A percentile compares a stretch with the other conserved stretches of the same genome.
Evolutionary conservation across 1,284 basidiomycete genomes (phyloP).

Genomic region (Leccinum proliferum): DNA sequence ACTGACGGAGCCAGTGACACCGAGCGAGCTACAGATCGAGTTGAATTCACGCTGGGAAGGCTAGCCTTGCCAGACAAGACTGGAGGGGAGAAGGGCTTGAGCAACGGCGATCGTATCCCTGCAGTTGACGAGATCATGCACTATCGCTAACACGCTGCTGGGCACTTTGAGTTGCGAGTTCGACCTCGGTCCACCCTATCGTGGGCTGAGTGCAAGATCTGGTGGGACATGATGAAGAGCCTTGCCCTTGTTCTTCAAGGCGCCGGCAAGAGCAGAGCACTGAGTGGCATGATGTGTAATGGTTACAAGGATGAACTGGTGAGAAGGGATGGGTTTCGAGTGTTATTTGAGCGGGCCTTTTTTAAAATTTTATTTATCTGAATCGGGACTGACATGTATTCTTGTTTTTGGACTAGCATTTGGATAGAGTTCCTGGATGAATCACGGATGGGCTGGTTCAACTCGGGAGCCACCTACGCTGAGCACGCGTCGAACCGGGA

Average conservation of each 20-base stretch:
- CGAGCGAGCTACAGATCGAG: constrained; percentile 42
- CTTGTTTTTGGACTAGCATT: no score
- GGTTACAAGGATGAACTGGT: constrained; percentile 29
- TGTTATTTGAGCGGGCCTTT: neutral
- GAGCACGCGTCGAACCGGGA: no score
- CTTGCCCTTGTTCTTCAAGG: constrained; percentile 45
- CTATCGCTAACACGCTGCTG: constrained; percentile 48
- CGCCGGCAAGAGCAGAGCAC: constrained; percentile 53
- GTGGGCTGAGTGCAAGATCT: neutral
- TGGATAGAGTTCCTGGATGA: no score
- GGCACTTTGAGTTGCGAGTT: constrained; percentile 43
- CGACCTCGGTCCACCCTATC: constrained; percentile 41
- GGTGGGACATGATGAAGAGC: neutral
- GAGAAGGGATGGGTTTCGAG: neutral
- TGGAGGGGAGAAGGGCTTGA: constrained; percentile 18
- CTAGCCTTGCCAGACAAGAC: constrained; percentile 45
- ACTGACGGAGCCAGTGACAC: constrained; percentile 31
- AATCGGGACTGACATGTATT: constrained; percentile 9
- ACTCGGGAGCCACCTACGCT: no score
- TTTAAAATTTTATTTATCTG: constrained; percentile 14
- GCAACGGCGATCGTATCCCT: neutral
- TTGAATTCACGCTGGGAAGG: constrained; percentile 51
- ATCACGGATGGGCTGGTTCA: no score
- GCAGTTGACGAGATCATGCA: constrained; percentile 28
- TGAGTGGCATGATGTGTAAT: constrained; percentile 34